Evolutionary conservation across 495 filamentous ascomycete species (phyloP).

Genomic region (Xylaria nigripes): DNA sequence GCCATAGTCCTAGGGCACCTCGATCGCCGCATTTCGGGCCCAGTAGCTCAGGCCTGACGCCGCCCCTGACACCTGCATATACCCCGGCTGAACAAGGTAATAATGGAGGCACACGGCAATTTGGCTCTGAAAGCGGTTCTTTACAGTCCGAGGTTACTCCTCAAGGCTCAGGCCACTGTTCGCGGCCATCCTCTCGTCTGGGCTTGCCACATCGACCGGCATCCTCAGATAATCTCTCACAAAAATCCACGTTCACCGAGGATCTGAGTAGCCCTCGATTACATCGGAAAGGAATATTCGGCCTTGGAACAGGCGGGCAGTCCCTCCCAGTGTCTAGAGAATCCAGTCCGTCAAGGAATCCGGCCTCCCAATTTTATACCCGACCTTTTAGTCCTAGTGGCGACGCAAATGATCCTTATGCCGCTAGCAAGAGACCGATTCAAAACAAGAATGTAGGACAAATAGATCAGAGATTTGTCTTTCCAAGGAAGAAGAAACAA

Average conservation of each 20-base stretch:
- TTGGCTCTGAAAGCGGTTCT: slow-evolving; percentile 20
- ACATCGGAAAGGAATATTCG: slow-evolving; percentile 63
- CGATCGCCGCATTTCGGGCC: slow-evolving; percentile 37
- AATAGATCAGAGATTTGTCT: slow-evolving; percentile 82
- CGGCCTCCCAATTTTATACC: slow-evolving; percentile 49
- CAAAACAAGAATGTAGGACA: slow-evolving; percentile 57
- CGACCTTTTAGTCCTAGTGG: slow-evolving; percentile 71
- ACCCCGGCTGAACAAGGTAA: slow-evolving; percentile 39
- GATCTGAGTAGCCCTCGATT: slow-evolving; percentile 24
- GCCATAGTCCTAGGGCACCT: slow-evolving; percentile 29
- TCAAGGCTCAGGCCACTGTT: slow-evolving; percentile 43
- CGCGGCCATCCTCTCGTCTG: slow-evolving; percentile 26
- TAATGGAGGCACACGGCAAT: slow-evolving; percentile 19
- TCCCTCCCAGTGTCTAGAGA: slow-evolving; percentile 60
- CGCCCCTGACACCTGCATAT: slow-evolving; percentile 80
- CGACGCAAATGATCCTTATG: slow-evolving; percentile 83
- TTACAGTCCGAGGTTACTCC: slow-evolving; percentile 53
- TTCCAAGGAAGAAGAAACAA: slow-evolving; percentile 48
- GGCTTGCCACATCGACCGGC: slow-evolving; percentile 32
- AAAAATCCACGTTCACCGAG: slow-evolving; percentile 24
- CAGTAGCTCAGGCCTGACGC: slow-evolving; percentile 60
- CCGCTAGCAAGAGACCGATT: slow-evolving; percentile 67
- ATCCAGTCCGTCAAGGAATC: slow-evolving; percentile 52
- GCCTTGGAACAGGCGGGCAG: slow-evolving; percentile 58
- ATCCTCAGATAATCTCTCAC: slow-evolving; percentile 31